Percentiles rank a stretch among this genome's conserved stretches.
Conservation (phyloP, 495 filamentous ascomycete genomes). For the Aspergillus kassunensis region DNA sequence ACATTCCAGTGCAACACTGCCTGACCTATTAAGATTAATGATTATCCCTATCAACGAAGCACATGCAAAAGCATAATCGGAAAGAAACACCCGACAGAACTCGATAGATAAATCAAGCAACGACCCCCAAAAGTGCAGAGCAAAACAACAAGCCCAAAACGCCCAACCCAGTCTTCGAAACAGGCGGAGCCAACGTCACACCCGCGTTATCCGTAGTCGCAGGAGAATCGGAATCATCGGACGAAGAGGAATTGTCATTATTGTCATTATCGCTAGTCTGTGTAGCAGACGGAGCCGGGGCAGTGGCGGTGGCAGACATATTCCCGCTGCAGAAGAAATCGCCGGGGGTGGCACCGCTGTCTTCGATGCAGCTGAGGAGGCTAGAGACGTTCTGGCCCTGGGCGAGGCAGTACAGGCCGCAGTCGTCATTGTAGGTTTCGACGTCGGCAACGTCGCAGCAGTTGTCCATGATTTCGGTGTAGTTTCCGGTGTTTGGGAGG, state of each 20-base stretch:
- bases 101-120: conserved; percentile 20
- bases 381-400: conserved; percentile 35
- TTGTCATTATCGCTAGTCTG: conserved; percentile 16
- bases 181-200: conserved; percentile 9
- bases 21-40: neutral
- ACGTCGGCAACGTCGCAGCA: conserved; percentile 45
- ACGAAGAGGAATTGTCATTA: too few relatives aligned
- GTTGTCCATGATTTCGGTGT: conserved; percentile 35
- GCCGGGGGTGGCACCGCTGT: conserved; percentile 26
- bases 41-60: neutral
- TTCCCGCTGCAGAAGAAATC: conserved; percentile 39
- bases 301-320: conserved; percentile 40
- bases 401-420: conserved; percentile 50
- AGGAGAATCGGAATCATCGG: neutral
- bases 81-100: too few relatives aligned
- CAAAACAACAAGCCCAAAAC: conserved; percentile 36
- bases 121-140: conserved; percentile 28
- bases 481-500: conserved; percentile 30
- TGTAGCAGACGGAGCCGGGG: conserved; percentile 20
- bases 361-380: conserved; percentile 33
- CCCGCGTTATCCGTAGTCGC: conserved; percentile 17
- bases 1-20: neutral
- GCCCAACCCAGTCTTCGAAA: conserved; percentile 34
- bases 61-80: neutral
- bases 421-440: conserved; percentile 41